Conservation (phyloP, 495 filamentous ascomycete species). For the Platismatia glauca region DNA sequence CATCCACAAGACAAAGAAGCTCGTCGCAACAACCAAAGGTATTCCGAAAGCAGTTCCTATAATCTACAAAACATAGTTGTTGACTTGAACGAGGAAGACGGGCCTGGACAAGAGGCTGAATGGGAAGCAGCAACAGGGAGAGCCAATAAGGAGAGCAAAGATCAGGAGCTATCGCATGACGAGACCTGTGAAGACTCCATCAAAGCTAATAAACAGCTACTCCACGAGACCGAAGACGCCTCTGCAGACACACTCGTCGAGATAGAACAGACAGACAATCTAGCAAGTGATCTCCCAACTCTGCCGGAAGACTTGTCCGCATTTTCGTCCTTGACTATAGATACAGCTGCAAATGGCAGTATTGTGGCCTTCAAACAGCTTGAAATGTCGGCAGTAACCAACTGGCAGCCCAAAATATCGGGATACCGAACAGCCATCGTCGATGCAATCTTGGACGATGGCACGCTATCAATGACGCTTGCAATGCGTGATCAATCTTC, state of each 20-base stretch:
- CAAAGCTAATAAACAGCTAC: slow-evolving; percentile 27
- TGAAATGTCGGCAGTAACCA: slow-evolving; percentile 61
- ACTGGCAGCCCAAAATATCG: slow-evolving; percentile 68
- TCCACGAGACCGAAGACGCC: slow-evolving; percentile 25
- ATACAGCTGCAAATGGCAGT: slow-evolving; percentile 49
- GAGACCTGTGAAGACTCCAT: slow-evolving; percentile 24
- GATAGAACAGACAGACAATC: slow-evolving; percentile 32
- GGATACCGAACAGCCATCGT: slow-evolving; percentile 60
- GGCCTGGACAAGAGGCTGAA: not conserved
- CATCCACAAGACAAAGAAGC: slow-evolving; percentile 5
- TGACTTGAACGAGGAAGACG: not conserved
- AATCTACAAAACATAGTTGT: slow-evolving; percentile 2
- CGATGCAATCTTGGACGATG: slow-evolving; percentile 39
- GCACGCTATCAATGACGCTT: slow-evolving; percentile 49
- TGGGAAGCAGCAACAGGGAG: not conserved
- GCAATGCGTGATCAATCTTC: slow-evolving; percentile 57
- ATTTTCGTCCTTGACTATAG: slow-evolving; percentile 46
- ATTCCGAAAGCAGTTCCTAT: slow-evolving; percentile 20
- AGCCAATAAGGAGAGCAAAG: not conserved
- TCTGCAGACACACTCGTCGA: slow-evolving; percentile 28
- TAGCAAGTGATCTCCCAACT: slow-evolving; percentile 51
- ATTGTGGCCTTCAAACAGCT: slow-evolving; percentile 75
- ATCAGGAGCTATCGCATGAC: not conserved
- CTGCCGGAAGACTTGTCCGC: slow-evolving; percentile 54
- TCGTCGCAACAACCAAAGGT: slow-evolving; percentile 19